Conservation (phyloP, 495 filamentous ascomycete species). For the Talaromyces adpressus region DNA sequence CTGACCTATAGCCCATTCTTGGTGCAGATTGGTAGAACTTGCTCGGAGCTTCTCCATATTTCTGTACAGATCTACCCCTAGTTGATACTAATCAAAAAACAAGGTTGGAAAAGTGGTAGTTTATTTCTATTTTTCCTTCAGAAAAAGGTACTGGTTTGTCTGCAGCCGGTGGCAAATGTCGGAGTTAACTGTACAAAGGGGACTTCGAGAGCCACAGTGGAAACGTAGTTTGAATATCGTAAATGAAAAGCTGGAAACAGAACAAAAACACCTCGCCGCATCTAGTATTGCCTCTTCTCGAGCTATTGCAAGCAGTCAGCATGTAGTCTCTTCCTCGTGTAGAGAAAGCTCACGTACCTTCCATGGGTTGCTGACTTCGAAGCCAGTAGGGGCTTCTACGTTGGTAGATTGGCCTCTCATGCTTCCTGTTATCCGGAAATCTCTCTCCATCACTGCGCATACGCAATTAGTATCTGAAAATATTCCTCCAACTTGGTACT, state of each 20-base stretch:
- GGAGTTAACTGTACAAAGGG: slow-evolving; percentile 16
- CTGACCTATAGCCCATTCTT: neutral
- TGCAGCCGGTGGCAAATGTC: neutral
- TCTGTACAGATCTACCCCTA: too few relatives aligned
- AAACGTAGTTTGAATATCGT: slow-evolving; percentile 23
- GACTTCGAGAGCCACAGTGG: slow-evolving; percentile 16
- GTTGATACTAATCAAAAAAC: neutral
- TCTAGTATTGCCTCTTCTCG: slow-evolving; percentile 38
- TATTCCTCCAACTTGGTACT: neutral
- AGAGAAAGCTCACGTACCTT: slow-evolving; percentile 45
- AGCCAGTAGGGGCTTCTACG: slow-evolving; percentile 70
- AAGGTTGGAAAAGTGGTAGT: neutral
- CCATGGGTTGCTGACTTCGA: slow-evolving; percentile 95
- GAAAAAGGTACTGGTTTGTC: neutral
- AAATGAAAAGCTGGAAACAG: slow-evolving; percentile 16
- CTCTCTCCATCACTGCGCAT: slow-evolving; percentile 88
- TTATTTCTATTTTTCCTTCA: neutral
- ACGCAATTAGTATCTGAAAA: neutral
- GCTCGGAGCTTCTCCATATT: neutral
- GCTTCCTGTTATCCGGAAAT: slow-evolving; percentile 79
- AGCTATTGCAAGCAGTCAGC: slow-evolving; percentile 27
- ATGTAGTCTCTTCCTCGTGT: slow-evolving; percentile 6
- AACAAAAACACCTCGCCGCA: slow-evolving; percentile 1
- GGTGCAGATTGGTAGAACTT: neutral
- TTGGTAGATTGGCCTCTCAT: slow-evolving; percentile 82